Evolutionary conservation across 441 rosid species (phyloP), one percentile per base, ranked within the genome.

Genomic region (Pelargonium myrrhifolium): DNA sequence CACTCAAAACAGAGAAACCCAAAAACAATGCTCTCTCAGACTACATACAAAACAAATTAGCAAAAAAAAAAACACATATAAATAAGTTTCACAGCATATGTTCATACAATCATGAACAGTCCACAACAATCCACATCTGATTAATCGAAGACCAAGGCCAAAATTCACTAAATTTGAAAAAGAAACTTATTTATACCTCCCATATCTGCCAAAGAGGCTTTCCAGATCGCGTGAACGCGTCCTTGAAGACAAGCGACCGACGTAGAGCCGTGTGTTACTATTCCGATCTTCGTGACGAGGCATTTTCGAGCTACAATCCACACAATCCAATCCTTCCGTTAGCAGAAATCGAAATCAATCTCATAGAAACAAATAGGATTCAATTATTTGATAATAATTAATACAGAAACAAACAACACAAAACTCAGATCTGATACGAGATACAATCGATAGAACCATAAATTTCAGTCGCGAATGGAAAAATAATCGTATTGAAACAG

Each of bases 211-310:
- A 76, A 91, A 91, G 37, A 91, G 77, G 39, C 85, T 83, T 67
- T 91, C 96, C 55, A 91, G 87, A 72, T 91, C 97, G n/a, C 89
- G 83, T 26, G 90, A 82, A 10, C 92, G 80, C 3, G 93, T 87
- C 28, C 93, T 74, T 7, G 96, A 78, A 24, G 87, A 81, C 53
- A 89, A 75, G 59, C 70, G 90, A 7, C 92, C 92, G 65, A 89
- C 92, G 58, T 85, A 89, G 11, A 87, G 90, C 15, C 90, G 85
- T 18, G 89, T 85, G 73, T 73, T 86, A 39, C 84, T 82, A 56
- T 83, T 65, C 15, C 85, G 78, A 74, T 85, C 92, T 65, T 80
- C 82, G 65, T 75, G 73, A 8, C 89, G 86, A 17, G 86, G 86
- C 88, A 86, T 86, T 68, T 78, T 84, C 71, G 74, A 76, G 68